Base-by-base conservation (phyloP, 164 flowering plant species). In the Aristolochia californica region DNA sequence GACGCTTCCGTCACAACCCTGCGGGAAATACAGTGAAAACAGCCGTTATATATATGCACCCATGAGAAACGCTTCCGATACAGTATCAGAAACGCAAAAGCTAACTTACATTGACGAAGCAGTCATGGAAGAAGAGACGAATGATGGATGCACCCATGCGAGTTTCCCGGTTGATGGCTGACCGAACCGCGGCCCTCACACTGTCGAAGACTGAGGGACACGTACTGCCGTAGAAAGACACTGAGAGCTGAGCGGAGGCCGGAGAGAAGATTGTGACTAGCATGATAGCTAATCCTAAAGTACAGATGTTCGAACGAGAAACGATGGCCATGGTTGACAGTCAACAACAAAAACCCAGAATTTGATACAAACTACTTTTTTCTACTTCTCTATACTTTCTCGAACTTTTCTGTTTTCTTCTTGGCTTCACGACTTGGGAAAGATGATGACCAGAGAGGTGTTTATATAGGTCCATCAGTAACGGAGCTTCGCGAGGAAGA, bases 81-180 rank as follows among this genome's bases (percentile, higher is more conserved):
- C 23, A 18, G 1, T 23, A 13, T 5, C 0, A 13, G n/a, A 2
- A 20, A 18, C 12, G 18, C 20, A 25, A 27, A 53, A 15, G n/a
- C n/a, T n/a, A n/a, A n/a, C 48, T 60, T 38, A 64, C 72, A 45
- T 52, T 64, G 48, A 69, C 75, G 43, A 76, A 76, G 59, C 80
- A 76, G 26, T 76, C 80, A 30, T 73, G 80, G 66, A 76, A 76
- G 56, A 73, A 71, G 20, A 76, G 66, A 7, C 77, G 77, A 10
- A 76, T 58, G 25, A 75, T 34, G 13, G 75, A 75, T 1, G 78
- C 75, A 0, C 74, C 78, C 74, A 75, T 75, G 48, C 79, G 72
- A 23, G 60, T 22, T 24, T 75, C 79, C 16, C 70, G 51, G 45
- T 51, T 49, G 25, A 75, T 54, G 13, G 72, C 66, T 0, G 68